Conservation (phyloP, 768 basidiomycete genomes). For the Fistulinella prunicolor region DNA sequence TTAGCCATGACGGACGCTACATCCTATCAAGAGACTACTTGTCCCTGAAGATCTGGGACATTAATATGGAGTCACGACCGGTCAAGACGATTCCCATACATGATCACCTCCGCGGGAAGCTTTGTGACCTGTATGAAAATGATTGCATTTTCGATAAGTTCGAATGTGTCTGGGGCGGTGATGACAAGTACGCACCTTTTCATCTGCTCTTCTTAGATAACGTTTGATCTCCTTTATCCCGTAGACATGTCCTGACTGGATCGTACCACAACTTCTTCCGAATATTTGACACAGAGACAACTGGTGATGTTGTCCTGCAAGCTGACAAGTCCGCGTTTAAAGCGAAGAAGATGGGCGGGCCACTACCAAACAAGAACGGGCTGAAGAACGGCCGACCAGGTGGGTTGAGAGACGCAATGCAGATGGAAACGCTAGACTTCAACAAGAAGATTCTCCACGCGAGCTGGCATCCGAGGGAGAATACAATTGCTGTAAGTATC, state of each 20-base stretch:
- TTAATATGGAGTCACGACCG: constrained; percentile 97
- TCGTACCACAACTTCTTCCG: constrained; percentile 99
- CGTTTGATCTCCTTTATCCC: constrained; percentile 3
- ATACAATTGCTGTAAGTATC: constrained; percentile 87
- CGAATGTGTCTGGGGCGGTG: constrained; percentile 97
- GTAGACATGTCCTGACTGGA: constrained; percentile 94
- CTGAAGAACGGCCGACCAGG: constrained; percentile 77
- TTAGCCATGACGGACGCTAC: constrained; percentile 95
- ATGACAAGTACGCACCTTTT: constrained; percentile 80
- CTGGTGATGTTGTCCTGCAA: constrained; percentile 90
- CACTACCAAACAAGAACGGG: constrained; percentile 64
- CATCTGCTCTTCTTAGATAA: constrained; percentile 10
- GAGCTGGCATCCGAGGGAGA: constrained; percentile 97
- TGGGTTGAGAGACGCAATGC: constrained; percentile 78
- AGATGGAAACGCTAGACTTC: constrained; percentile 83
- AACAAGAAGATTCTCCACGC: constrained; percentile 97
- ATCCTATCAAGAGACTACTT: constrained; percentile 97
- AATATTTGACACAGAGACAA: constrained; percentile 91
- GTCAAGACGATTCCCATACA: constrained; percentile 98
- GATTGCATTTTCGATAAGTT: constrained; percentile 99
- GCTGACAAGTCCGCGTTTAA: constrained; percentile 99
- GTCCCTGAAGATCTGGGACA: constrained; percentile 98
- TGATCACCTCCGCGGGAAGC: constrained; percentile 94
- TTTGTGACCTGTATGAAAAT: constrained; percentile 98
- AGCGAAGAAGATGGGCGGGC: constrained; percentile 96